Conservation (phyloP, 2,329 filamentous ascomycete species). For the Lachnellula arida region DNA sequence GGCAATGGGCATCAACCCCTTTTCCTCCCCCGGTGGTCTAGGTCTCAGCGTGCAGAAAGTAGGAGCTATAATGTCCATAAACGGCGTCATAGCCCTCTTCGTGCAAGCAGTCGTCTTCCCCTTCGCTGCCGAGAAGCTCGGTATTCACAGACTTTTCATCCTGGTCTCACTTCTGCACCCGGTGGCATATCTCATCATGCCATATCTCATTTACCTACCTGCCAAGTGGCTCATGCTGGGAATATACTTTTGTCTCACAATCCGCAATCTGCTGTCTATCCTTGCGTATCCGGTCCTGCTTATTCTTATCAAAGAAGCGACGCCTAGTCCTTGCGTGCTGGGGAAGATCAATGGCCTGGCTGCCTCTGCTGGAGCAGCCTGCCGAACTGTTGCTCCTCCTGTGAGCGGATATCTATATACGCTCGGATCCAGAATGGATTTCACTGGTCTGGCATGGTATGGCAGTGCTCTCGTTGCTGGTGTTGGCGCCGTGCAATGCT, state of each 20-base stretch:
- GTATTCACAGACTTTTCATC: conserved; percentile 55
- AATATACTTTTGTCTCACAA: conserved; percentile 44
- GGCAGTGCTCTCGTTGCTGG: conserved; percentile 53
- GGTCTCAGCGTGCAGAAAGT: conserved; percentile 59
- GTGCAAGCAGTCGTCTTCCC: conserved; percentile 59
- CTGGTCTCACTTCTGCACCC: conserved; percentile 56
- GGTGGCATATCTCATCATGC: conserved; percentile 55
- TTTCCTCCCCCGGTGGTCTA: conserved; percentile 58
- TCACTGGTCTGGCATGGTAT: conserved; percentile 60
- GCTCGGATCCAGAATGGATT: conserved; percentile 53
- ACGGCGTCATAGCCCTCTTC: conserved; percentile 54
- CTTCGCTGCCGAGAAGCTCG: conserved; percentile 51
- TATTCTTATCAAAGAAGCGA: conserved; percentile 64
- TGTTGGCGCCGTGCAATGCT: conserved; percentile 56
- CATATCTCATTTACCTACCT: conserved; percentile 52
- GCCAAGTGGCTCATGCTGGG: conserved; percentile 45
- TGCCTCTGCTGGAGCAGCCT: conserved; percentile 61
- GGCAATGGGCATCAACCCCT: conserved; percentile 33
- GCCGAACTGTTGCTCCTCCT: conserved; percentile 63
- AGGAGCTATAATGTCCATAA: conserved; percentile 55
- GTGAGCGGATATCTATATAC: conserved; percentile 60
- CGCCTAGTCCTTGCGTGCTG: conserved; percentile 50
- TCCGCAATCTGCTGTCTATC: conserved; percentile 59
- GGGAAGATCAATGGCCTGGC: conserved; percentile 64
- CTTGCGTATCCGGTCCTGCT: conserved; percentile 60